These are phyloP conservation scores for Citrus trifoliata DNA, from an alignment of 345 rosid genomes.

Conservation along the genomic window DNA sequence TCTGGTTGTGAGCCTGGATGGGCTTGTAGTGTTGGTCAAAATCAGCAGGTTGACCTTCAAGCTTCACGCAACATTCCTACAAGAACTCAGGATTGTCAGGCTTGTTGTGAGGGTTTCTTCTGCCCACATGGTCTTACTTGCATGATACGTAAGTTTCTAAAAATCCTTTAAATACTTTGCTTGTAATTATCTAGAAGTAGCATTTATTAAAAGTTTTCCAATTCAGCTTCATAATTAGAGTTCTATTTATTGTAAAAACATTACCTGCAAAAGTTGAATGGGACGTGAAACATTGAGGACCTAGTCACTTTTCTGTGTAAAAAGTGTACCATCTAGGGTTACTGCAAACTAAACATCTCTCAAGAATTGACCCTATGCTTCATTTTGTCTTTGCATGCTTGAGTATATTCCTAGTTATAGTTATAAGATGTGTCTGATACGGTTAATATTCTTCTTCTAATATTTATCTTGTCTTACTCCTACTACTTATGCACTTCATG, in stretches of 20 bases:
- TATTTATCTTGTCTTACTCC: not conserved
- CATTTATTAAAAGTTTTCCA: constrained; percentile 1
- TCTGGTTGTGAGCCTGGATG: constrained; percentile 98
- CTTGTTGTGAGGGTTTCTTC: constrained; percentile 92
- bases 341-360: not conserved
- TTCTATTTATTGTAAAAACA: not conserved
- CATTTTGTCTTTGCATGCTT: not conserved
- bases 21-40: constrained; percentile 62
- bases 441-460: not conserved
- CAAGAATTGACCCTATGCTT: not conserved
- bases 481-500: not conserved
- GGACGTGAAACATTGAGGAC: not conserved
- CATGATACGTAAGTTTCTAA: constrained; percentile 79
- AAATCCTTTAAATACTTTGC: constrained; percentile 7
- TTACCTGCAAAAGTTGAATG: not conserved
- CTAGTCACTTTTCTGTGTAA: not conserved
- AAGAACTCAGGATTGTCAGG: constrained; percentile 57
- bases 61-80: constrained; percentile 56
- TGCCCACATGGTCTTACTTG: constrained; percentile 91
- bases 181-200: not conserved
- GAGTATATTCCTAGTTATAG: not conserved
- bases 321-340: not conserved
- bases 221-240: not conserved
- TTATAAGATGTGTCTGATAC: not conserved
- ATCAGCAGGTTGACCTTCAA: constrained; percentile 44